Evolutionary conservation across 2,329 filamentous ascomycete species (phyloP).

Genomic region (Albifimbria verrucaria): DNA sequence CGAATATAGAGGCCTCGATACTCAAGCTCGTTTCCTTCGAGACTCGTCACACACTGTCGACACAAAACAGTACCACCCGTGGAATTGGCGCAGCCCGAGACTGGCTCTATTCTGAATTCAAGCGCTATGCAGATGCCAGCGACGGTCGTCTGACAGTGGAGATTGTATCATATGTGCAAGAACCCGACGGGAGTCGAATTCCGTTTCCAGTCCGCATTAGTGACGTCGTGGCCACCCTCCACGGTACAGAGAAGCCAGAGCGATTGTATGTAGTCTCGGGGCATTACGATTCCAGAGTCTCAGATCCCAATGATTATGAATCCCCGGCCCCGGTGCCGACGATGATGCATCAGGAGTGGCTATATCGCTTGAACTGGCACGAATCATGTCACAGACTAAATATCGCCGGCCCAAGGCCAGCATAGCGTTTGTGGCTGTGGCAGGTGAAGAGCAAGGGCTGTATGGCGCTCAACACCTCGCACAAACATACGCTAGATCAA

Average conservation of each 20-base stretch:
- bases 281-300: conserved; percentile 52
- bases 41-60: conserved; percentile 54
- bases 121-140: conserved; percentile 40
- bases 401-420: conserved; percentile 39
- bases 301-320: conserved; percentile 47
- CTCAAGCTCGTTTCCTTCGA: conserved; percentile 53
- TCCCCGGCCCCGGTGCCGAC: conserved; percentile 54
- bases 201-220: conserved; percentile 49
- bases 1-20: conserved; percentile 47
- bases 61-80: conserved; percentile 44
- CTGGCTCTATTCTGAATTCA: conserved; percentile 52
- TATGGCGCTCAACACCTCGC: conserved; percentile 51
- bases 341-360: conserved; percentile 53
- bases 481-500: conserved; percentile 47
- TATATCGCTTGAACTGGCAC: conserved; percentile 52
- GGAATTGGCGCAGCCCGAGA: conserved; percentile 56
- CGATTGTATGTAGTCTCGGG: conserved; percentile 52
- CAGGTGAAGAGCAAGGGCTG: conserved; percentile 56
- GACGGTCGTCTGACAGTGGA: conserved; percentile 49
- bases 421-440: conserved; percentile 54
- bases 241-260: conserved; percentile 43
- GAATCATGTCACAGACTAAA: conserved; percentile 43
- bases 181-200: conserved; percentile 38
- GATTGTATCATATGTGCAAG: conserved; percentile 49
- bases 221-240: conserved; percentile 50